Evolutionary conservation across 2,329 filamentous ascomycete genomes (phyloP).

Genomic region (Aspergillus jensenii): DNA sequence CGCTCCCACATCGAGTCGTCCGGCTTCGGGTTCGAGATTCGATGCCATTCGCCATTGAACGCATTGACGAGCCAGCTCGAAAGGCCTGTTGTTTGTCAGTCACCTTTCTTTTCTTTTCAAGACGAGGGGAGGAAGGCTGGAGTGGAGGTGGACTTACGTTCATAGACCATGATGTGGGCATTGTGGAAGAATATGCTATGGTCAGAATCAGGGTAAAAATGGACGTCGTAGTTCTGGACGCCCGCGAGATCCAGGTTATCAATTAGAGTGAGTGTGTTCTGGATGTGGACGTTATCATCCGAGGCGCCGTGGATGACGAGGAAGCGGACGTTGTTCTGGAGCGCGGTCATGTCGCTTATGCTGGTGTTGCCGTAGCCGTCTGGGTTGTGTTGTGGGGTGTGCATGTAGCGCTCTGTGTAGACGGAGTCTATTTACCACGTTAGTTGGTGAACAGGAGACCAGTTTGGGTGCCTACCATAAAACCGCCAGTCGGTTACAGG

Average conservation of each 20-base stretch:
- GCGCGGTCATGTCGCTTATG: slow-evolving; percentile 71
- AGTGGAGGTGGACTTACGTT: slow-evolving; percentile 62
- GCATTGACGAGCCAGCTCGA: slow-evolving; percentile 91
- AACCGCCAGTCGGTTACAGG: slow-evolving; percentile 98
- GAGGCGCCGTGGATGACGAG: slow-evolving; percentile 94
- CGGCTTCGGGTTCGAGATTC: slow-evolving; percentile 55
- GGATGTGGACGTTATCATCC: slow-evolving; percentile 97
- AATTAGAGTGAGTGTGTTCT: slow-evolving; percentile 84
- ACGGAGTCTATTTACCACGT: slow-evolving; percentile 30
- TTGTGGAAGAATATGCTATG: slow-evolving; percentile 95
- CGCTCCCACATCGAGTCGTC: slow-evolving; percentile 29
- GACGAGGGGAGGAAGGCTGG: too few species aligned
- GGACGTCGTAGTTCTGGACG: slow-evolving; percentile 92
- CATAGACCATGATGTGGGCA: slow-evolving; percentile 85
- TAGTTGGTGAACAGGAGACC: neutral
- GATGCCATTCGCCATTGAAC: slow-evolving; percentile 93
- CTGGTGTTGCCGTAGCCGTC: slow-evolving; percentile 73
- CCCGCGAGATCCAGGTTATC: slow-evolving; percentile 80
- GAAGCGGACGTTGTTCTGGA: slow-evolving; percentile 79
- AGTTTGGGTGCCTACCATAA: slow-evolving; percentile 58
- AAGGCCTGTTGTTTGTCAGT: slow-evolving; percentile 28
- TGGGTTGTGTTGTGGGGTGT: slow-evolving; percentile 79
- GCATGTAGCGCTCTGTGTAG: slow-evolving; percentile 75
- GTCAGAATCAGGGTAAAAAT: slow-evolving; percentile 94
- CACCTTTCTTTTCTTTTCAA: too few species aligned